Percentiles rank a stretch among this genome's conserved stretches.
Conservation (phyloP, 768 basidiomycete genomes). For the Suillus plorans region DNA sequence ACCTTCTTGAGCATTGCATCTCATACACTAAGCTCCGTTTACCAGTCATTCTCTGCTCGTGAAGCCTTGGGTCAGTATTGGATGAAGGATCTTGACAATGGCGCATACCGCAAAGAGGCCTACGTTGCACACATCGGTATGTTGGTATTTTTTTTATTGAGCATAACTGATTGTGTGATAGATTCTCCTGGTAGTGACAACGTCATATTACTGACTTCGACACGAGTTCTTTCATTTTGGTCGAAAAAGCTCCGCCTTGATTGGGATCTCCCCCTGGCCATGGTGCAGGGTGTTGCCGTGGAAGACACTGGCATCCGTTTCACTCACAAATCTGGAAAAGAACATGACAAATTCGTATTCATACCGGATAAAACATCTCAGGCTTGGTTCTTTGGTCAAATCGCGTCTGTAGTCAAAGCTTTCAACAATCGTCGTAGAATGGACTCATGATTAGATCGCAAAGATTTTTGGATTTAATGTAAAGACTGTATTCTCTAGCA, state of each 20-base stretch:
- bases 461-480: conserved; percentile 14
- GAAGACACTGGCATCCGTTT: conserved; percentile 92
- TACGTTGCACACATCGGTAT: conserved; percentile 93
- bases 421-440: conserved; percentile 76
- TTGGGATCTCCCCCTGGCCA: conserved; percentile 89
- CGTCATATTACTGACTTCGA: conserved; percentile 75
- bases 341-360: conserved; percentile 73
- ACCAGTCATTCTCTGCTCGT: conserved; percentile 81
- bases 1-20: not conserved
- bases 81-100: conserved; percentile 93
- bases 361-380: conserved; percentile 75
- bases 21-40: not conserved
- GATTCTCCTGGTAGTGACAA: conserved; percentile 80
- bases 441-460: conserved; percentile 41
- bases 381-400: conserved; percentile 78
- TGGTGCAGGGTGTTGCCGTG: conserved; percentile 83
- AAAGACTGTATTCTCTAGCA: conserved; percentile 22
- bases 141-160: conserved; percentile 21
- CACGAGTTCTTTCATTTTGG: conserved; percentile 80
- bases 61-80: conserved; percentile 95
- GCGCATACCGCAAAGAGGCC: conserved; percentile 75
- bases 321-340: conserved; percentile 74
- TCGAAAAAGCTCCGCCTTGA: conserved; percentile 80
- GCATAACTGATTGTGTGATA: conserved; percentile 27
- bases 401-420: conserved; percentile 72